A percentile compares a stretch with the other conserved stretches of the same genome.
Conservation (phyloP, 225 moss, liverwort and hornwort genomes). For the Pseudisothecium myosuroides region DNA sequence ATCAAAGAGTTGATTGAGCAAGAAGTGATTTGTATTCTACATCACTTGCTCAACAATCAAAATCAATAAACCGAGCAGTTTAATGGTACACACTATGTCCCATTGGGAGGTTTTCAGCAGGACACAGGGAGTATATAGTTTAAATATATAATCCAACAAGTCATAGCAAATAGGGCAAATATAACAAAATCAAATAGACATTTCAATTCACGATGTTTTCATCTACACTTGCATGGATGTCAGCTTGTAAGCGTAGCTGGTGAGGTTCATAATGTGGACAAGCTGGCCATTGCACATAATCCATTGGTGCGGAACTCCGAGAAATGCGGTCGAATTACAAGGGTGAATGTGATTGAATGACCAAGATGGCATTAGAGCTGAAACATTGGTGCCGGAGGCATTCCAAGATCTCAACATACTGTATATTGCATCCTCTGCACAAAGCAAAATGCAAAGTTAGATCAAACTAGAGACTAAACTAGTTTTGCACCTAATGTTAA, state of each 20-base stretch:
- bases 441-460: background rate
- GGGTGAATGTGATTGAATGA: background rate
- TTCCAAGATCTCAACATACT: background rate
- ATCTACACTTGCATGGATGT: background rate
- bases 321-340: background rate
- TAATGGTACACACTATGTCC: background rate
- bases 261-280: background rate
- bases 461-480: background rate
- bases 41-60: background rate
- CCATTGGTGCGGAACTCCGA: background rate
- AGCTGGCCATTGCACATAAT: background rate
- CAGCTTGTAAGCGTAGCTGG: background rate
- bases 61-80: background rate
- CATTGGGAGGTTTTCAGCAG: rapidly evolving
- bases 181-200: no score
- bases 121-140: background rate
- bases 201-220: background rate
- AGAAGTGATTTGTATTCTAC: background rate
- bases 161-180: background rate
- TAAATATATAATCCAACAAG: background rate
- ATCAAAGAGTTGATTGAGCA: background rate
- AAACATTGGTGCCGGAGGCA: conserved; percentile 3
- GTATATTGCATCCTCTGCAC: background rate
- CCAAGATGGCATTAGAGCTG: conserved; percentile 1
- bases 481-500: background rate